phyloP scores from a whole-genome alignment of 768 basidiomycete genomes.

The Lactifluus volemus region DNA sequence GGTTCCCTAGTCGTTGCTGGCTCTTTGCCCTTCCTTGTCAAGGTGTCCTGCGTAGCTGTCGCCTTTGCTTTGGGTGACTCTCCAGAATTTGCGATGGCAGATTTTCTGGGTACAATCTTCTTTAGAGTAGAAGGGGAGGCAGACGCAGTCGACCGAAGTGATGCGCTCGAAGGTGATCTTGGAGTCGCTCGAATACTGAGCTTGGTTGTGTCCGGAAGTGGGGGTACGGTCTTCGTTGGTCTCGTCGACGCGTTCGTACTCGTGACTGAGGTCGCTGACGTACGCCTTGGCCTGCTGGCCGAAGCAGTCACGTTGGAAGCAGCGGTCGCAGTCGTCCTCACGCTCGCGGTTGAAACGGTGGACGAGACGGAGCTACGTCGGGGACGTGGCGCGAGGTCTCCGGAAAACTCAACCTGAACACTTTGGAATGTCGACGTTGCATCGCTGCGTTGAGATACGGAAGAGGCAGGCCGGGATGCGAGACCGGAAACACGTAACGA shows the following conservation, averaged over 20 bases:
- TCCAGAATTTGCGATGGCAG: slow-evolving; percentile 1
- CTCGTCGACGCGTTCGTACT: slow-evolving; percentile 15
- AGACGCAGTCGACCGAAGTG: slow-evolving; percentile 18
- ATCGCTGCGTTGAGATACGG: slow-evolving; percentile 29
- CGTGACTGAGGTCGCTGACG: slow-evolving; percentile 12
- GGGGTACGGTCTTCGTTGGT: slow-evolving; percentile 13
- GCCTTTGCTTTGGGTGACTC: slow-evolving; percentile 9
- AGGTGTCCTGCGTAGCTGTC: not conserved
- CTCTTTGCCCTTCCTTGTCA: slow-evolving; percentile 15
- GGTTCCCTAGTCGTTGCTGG: slow-evolving; percentile 17
- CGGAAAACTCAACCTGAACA: slow-evolving; percentile 31
- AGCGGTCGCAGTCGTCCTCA: slow-evolving; percentile 24
- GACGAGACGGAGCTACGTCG: slow-evolving; percentile 28
- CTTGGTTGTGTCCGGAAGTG: slow-evolving; percentile 11
- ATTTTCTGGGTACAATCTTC: slow-evolving; percentile 17
- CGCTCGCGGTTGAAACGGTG: slow-evolving; percentile 25
- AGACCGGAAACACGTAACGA: slow-evolving; percentile 16
- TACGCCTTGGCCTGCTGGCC: slow-evolving; percentile 9
- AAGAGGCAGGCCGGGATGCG: slow-evolving; percentile 21
- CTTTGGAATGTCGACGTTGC: slow-evolving; percentile 38
- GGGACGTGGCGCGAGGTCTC: slow-evolving; percentile 28
- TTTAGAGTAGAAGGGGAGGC: slow-evolving; percentile 18
- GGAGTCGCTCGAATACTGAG: slow-evolving; percentile 2
- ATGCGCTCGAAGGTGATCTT: slow-evolving; percentile 10
- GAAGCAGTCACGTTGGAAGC: slow-evolving; percentile 18